phyloP scores from a whole-genome alignment of 2,329 filamentous ascomycete species.

The Piedraia hortae region DNA sequence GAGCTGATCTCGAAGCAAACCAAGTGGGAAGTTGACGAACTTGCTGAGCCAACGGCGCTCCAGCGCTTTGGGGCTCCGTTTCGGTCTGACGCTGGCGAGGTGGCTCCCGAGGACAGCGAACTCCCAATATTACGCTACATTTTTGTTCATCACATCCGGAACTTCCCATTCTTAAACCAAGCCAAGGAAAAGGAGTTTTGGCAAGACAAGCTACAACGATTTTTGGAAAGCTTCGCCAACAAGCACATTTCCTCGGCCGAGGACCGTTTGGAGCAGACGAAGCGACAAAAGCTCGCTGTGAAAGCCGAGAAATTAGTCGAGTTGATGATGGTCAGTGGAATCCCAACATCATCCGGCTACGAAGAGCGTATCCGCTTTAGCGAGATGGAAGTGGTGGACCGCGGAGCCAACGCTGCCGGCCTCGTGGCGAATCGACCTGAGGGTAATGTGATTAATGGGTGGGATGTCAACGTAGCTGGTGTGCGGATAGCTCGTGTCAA shows the following conservation, averaged over 20 bases:
- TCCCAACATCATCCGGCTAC: slow-evolving; percentile 85
- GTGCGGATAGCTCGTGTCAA: slow-evolving; percentile 59
- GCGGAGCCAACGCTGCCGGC: slow-evolving; percentile 73
- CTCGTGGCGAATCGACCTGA: slow-evolving; percentile 68
- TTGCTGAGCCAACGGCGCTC: slow-evolving; percentile 82
- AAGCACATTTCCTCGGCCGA: slow-evolving; percentile 95
- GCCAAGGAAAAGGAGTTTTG: slow-evolving; percentile 97
- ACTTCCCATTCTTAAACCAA: slow-evolving; percentile 92
- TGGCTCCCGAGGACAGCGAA: slow-evolving; percentile 79
- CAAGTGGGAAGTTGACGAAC: slow-evolving; percentile 65
- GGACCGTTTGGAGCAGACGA: slow-evolving; percentile 85
- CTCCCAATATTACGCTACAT: slow-evolving; percentile 84
- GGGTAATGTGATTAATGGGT: slow-evolving; percentile 77
- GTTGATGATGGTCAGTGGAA: slow-evolving; percentile 97
- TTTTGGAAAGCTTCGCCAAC: slow-evolving; percentile 85
- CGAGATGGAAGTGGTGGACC: slow-evolving; percentile 87
- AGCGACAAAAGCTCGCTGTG: slow-evolving; percentile 66
- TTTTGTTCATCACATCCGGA: slow-evolving; percentile 90
- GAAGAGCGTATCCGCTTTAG: slow-evolving; percentile 92
- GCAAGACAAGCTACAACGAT: slow-evolving; percentile 93
- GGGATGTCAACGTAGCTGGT: slow-evolving; percentile 87
- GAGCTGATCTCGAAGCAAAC: slow-evolving; percentile 82
- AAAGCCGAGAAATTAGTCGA: slow-evolving; percentile 93
- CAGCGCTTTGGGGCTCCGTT: slow-evolving; percentile 91
- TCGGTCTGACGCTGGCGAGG: slow-evolving; percentile 71